A percentile compares a stretch with the other conserved stretches of the same genome.
These are phyloP conservation scores for Colletotrichum sp. DNA, from an alignment of 2,329 filamentous ascomycete genomes.

Conservation along the genomic window DNA sequence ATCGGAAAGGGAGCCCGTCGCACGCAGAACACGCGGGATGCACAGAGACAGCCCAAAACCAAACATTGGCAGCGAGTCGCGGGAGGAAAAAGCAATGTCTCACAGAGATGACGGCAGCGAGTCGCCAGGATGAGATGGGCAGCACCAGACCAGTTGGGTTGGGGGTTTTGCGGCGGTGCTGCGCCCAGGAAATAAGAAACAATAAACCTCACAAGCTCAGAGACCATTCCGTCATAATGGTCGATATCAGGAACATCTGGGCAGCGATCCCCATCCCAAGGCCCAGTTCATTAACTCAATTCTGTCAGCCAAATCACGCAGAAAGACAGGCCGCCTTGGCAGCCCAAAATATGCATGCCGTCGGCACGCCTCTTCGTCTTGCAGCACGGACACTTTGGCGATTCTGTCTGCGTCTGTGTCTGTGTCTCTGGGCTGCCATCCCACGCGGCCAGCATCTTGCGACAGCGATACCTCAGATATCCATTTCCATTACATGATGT, in stretches of 20 bases:
- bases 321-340: background rate
- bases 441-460: background rate
- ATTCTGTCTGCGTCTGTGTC: background rate
- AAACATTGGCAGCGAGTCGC: background rate
- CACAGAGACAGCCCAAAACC: background rate
- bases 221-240: background rate
- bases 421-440: background rate
- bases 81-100: background rate
- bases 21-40: background rate
- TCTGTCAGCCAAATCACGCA: background rate
- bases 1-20: constrained; percentile 2
- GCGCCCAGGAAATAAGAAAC: background rate
- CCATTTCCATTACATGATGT: background rate
- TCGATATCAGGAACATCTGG: background rate
- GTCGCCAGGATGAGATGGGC: background rate
- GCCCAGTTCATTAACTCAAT: background rate
- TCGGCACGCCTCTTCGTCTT: background rate
- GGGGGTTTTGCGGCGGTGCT: background rate
- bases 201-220: background rate
- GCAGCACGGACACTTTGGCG: background rate
- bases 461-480: background rate
- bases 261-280: constrained; percentile 2
- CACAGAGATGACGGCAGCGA: background rate
- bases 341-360: background rate
- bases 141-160: background rate